Evolutionary conservation across 2,329 filamentous ascomycete genomes (phyloP).

Genomic region (Pseudogymnoascus pannorum): DNA sequence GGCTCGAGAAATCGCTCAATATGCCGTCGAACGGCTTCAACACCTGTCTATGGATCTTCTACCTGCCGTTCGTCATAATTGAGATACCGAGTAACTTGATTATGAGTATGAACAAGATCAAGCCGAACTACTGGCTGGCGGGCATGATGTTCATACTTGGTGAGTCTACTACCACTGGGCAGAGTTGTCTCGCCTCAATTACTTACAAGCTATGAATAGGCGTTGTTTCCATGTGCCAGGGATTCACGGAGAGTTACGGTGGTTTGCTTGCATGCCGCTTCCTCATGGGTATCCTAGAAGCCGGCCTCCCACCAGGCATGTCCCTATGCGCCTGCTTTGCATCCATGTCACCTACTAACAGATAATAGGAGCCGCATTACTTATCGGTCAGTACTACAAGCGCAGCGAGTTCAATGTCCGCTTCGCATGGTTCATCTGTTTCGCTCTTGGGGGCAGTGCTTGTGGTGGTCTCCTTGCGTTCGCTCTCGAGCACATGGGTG

Average conservation of each 20-base stretch:
- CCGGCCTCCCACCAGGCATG: constrained; percentile 25
- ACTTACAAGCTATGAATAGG: constrained; percentile 25
- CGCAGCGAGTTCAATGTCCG: constrained; percentile 23
- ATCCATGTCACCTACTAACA: constrained; percentile 19
- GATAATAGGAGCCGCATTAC: background rate
- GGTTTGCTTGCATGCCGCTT: constrained; percentile 25
- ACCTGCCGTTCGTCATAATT: constrained; percentile 38
- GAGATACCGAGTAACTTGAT: constrained; percentile 42
- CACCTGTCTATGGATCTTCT: constrained; percentile 37
- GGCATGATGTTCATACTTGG: constrained; percentile 37
- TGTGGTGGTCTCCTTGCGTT: constrained; percentile 38
- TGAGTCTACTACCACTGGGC: constrained; percentile 16
- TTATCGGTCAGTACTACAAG: constrained; percentile 18
- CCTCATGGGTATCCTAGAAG: constrained; percentile 22
- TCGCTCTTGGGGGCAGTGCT: constrained; percentile 31
- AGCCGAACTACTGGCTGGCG: constrained; percentile 33
- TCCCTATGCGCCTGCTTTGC: constrained; percentile 23
- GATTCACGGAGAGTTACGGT: constrained; percentile 33
- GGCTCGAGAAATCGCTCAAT: constrained; percentile 30
- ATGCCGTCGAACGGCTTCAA: constrained; percentile 38
- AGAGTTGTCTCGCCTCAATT: constrained; percentile 9
- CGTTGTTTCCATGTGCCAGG: constrained; percentile 36
- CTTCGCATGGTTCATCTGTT: constrained; percentile 30
- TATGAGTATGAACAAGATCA: constrained; percentile 32
- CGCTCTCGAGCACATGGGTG: constrained; percentile 35